Evolutionary conservation across 2,329 filamentous ascomycete species (phyloP), one percentile per base, ranked within the genome.

Genomic region (Elsinoe fawcettii): DNA sequence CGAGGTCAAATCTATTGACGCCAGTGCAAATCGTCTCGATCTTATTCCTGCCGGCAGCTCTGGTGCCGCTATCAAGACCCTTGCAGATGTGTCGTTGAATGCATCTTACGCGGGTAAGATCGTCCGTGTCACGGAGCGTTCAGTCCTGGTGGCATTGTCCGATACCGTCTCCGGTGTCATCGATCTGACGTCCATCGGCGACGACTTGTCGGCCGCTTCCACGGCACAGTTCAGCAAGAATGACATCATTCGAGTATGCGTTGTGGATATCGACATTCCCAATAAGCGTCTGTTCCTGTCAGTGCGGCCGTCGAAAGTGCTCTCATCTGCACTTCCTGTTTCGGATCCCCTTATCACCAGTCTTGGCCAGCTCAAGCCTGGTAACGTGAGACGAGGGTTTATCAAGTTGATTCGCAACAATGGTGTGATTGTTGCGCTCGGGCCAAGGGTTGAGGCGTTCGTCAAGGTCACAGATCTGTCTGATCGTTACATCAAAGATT

Each of bases 401-500:
- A 82, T 99, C 65, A 95, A 90, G 74, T 89, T 90, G 63, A 84
- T 97, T 41, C 81, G 88, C 0, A 90, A 96, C 63, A 92, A 90
- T 69, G 93, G 93, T 55, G 72, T 99, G 1, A 96, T 96, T 66
- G 82, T 99, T 47, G 80, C 85, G 23, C 78, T 99, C 2, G 90
- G 91, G 43, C 87, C 88, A 16, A 83, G 86, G 61, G 79, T 96
- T 16, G 88, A 87, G 51, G 91, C 85, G 0, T 86, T 91, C 66
- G 87, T 96, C 49, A 86, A 88, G 63, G 86, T 97, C 55, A 83
- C 87, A 8, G 91, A 97, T 69, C 79, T 99, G 12, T 96, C 91
- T 0, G 93, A 99, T 69, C 81, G 83, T 6, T 99, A 85, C 70
- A 75, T 99, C 65, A 97, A 97, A 72, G 89, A 97, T 60, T 99